These are phyloP conservation scores for Trypanosoma conorhini DNA, from an alignment of 208 protist species.

Conservation along the genomic window DNA sequence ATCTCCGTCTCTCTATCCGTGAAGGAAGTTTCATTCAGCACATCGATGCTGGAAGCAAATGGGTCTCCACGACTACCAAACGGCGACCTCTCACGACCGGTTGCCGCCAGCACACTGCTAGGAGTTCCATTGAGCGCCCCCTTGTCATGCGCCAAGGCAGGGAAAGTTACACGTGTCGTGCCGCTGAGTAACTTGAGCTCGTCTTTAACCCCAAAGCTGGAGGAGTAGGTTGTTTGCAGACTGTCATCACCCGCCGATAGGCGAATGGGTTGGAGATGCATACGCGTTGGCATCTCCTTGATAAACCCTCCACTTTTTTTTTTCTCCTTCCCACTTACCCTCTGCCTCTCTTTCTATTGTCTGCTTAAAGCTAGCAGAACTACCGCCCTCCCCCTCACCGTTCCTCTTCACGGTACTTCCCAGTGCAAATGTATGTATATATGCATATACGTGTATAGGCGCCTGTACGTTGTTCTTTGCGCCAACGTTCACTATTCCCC, in stretches of 20 bases:
- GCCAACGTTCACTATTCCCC: not conserved
- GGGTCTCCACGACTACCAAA: not conserved
- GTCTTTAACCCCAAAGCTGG: not conserved
- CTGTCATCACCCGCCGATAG: not conserved
- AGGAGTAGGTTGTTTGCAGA: not conserved
- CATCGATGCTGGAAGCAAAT: not conserved
- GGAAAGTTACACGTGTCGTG: slow-evolving; percentile 3
- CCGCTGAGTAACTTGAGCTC: not conserved
- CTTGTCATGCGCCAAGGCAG: not conserved
- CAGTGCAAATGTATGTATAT: not conserved
- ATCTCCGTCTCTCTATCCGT: not conserved
- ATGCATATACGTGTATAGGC: not conserved
- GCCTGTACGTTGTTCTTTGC: not conserved
- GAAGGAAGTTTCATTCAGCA: not conserved
- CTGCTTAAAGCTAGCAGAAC: too few species aligned
- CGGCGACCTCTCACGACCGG: not conserved
- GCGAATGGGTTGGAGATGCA: not conserved
- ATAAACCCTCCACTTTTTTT: too few species aligned
- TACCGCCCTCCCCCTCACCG: too few species aligned
- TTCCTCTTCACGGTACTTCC: not conserved
- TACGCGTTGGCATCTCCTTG: not conserved
- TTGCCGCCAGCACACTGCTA: not conserved
- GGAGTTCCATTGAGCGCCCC: not conserved
- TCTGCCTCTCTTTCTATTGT: not conserved
- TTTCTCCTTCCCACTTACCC: not conserved